Evolutionary conservation across 176 grass and related monocot species (phyloP).

Genomic region (Aechmea fasciata): DNA sequence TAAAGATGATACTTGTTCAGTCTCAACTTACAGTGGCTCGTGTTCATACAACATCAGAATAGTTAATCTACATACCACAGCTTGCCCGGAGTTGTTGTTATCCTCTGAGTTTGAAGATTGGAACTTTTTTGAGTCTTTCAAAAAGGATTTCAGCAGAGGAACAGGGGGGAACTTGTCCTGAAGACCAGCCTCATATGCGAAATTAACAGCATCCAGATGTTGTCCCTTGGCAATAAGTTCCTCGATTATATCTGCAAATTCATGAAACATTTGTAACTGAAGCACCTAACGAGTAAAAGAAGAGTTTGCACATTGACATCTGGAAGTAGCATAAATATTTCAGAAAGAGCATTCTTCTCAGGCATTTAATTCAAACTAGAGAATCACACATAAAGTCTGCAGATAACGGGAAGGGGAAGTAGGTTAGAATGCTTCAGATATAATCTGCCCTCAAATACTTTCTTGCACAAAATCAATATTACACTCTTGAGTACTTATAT

Average conservation of each 20-base stretch:
- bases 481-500: no score
- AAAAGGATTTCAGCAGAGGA: constrained; percentile 77
- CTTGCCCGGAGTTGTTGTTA: constrained; percentile 42
- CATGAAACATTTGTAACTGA: not conserved
- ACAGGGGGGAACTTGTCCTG: constrained; percentile 67
- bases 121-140: constrained; percentile 58
- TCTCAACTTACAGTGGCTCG: not conserved
- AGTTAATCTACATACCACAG: constrained; percentile 34
- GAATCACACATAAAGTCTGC: no score
- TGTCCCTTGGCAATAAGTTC: constrained; percentile 81
- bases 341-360: no score
- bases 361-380: no score
- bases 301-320: no score
- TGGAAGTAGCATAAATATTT: no score
- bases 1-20: not conserved
- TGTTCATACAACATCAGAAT: not conserved
- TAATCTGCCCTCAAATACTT: no score
- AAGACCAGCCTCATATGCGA: constrained; percentile 76
- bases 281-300: not conserved
- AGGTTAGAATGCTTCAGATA: no score
- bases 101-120: constrained; percentile 29
- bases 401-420: no score
- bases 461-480: no score
- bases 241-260: constrained; percentile 63
- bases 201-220: constrained; percentile 87